A percentile compares a stretch with the other conserved stretches of the same genome.
Evolutionary conservation across 768 basidiomycete species (phyloP).

Genomic region (Cystoderma amianthinum): DNA sequence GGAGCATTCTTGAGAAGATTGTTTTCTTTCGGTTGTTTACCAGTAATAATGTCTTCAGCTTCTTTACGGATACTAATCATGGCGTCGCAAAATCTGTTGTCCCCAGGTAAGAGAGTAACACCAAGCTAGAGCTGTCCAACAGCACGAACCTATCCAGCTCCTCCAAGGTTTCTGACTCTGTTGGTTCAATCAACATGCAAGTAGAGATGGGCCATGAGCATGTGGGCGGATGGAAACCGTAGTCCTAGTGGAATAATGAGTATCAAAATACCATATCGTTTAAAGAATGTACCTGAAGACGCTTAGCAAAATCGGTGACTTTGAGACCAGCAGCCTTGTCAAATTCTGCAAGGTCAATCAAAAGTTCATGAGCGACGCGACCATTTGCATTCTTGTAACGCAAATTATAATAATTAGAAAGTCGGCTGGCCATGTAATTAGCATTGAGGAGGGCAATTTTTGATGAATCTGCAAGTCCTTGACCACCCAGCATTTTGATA

Average conservation of each 20-base stretch:
- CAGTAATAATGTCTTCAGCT: constrained; percentile 79
- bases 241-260: constrained; percentile 45
- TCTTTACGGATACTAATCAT: constrained; percentile 96
- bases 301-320: constrained; percentile 94
- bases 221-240: constrained; percentile 94
- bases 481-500: constrained; percentile 98
- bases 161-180: constrained; percentile 90
- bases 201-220: constrained; percentile 98
- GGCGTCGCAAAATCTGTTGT: constrained; percentile 95
- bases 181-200: constrained; percentile 97
- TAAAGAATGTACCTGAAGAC: constrained; percentile 61
- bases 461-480: constrained; percentile 80
- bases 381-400: constrained; percentile 88
- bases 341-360: constrained; percentile 95
- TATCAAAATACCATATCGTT: background rate
- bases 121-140: background rate
- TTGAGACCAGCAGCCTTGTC: constrained; percentile 86
- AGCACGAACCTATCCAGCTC: constrained; percentile 74
- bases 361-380: constrained; percentile 90
- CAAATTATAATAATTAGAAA: constrained; percentile 78
- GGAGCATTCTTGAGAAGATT: constrained; percentile 94
- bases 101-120: background rate
- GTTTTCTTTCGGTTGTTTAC: constrained; percentile 85
- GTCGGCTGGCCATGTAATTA: constrained; percentile 92
- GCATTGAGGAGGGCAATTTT: constrained; percentile 89